Conservation (phyloP, 352 stramenopile species). For the Pythium volutum region DNA sequence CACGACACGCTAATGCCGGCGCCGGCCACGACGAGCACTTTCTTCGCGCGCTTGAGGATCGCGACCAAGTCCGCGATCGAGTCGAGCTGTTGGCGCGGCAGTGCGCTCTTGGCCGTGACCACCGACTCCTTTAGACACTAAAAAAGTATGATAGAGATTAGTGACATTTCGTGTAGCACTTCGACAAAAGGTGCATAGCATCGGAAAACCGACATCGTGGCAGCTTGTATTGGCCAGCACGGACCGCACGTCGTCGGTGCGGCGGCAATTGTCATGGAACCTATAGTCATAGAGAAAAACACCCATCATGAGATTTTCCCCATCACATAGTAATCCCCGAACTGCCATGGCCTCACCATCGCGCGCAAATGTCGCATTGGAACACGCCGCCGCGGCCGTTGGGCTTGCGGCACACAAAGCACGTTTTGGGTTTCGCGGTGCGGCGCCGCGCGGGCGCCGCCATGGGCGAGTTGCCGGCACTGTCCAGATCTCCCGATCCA, state of each 20-base stretch:
- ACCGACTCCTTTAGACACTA: conserved; percentile 47
- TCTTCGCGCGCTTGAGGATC: conserved; percentile 73
- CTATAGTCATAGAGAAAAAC: conserved; percentile 1
- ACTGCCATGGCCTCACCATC: conserved; percentile 36
- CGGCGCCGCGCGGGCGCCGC: neutral
- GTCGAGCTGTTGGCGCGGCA: conserved; percentile 34
- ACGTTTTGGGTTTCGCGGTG: conserved; percentile 23
- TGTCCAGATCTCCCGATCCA: neutral
- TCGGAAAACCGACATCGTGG: conserved; percentile 44
- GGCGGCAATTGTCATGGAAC: conserved; percentile 27
- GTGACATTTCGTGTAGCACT: neutral
- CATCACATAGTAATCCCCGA: neutral
- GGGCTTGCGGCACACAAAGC: conserved; percentile 60
- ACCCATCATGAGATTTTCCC: neutral
- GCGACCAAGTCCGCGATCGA: conserved; percentile 62
- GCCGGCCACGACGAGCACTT: conserved; percentile 90
- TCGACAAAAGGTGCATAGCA: no score
- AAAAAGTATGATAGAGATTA: neutral
- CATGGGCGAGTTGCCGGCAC: neutral
- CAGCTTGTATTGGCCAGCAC: conserved; percentile 77
- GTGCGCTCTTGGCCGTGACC: conserved; percentile 25
- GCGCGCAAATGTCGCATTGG: conserved; percentile 70
- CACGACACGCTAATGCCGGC: conserved; percentile 95
- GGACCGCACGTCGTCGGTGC: conserved; percentile 28
- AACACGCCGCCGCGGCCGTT: conserved; percentile 45